These are phyloP conservation scores for Coniosporium tulheliwenetii DNA, from an alignment of 2,329 filamentous ascomycete species.

Conservation along the genomic window DNA sequence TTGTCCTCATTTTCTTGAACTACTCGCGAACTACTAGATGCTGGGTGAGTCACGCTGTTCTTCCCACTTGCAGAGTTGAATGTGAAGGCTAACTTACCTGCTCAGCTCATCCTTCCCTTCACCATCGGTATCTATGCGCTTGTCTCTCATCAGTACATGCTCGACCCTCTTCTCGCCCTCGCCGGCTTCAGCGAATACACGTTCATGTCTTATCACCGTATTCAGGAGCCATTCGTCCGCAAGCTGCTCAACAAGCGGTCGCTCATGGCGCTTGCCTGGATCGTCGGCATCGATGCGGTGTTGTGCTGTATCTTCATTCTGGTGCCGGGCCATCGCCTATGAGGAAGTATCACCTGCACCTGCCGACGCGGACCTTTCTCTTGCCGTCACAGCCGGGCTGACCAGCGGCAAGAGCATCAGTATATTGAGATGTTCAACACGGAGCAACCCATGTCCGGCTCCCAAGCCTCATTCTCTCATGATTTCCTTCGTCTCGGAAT, in stretches of 20 bases:
- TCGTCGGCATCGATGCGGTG: constrained; percentile 61
- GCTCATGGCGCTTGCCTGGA: constrained; percentile 62
- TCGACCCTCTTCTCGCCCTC: constrained; percentile 81
- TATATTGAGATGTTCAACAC: no score
- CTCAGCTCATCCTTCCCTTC: constrained; percentile 70
- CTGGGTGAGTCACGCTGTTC: constrained; percentile 50
- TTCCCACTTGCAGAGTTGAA: not conserved
- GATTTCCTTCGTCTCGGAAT: no score
- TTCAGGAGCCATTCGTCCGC: constrained; percentile 82
- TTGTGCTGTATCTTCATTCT: constrained; percentile 84
- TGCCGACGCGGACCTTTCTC: no score
- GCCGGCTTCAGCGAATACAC: constrained; percentile 93
- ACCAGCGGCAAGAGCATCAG: no score
- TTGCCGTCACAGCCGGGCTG: no score
- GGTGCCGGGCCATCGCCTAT: constrained; percentile 76
- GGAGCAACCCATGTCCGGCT: no score
- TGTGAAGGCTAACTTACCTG: constrained; percentile 21
- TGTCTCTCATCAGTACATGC: constrained; percentile 84
- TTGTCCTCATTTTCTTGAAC: constrained; percentile 83
- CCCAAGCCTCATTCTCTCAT: no score
- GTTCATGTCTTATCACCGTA: constrained; percentile 76
- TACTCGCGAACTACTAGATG: constrained; percentile 57
- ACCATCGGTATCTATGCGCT: constrained; percentile 80
- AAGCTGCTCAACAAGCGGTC: constrained; percentile 73
- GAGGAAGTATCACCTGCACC: constrained; percentile 3